These are phyloP conservation scores for Alternaria postmessia DNA, from an alignment of 2,329 filamentous ascomycete genomes.

Conservation along the genomic window DNA sequence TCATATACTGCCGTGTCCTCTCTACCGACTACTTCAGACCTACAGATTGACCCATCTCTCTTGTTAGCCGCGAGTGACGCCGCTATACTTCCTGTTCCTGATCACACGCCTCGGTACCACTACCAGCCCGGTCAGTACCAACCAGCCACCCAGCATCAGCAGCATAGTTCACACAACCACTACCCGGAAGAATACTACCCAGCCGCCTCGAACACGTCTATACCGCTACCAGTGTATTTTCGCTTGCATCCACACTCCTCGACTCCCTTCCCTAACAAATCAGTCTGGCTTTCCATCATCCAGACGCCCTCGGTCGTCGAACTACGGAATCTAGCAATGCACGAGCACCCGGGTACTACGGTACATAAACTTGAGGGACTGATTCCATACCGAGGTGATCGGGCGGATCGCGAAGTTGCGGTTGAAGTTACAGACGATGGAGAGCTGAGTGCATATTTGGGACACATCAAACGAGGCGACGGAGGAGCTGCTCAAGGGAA, in stretches of 20 bases:
- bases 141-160: constrained; percentile 26
- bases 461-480: constrained; percentile 58
- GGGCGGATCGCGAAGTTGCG: constrained; percentile 64
- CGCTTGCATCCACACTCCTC: constrained; percentile 58
- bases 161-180: constrained; percentile 3
- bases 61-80: constrained; percentile 65
- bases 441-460: constrained; percentile 76
- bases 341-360: constrained; percentile 67
- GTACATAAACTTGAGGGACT: constrained; percentile 72
- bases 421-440: constrained; percentile 74
- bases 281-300: constrained; percentile 73
- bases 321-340: constrained; percentile 67
- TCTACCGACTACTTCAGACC: constrained; percentile 55
- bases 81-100: constrained; percentile 43
- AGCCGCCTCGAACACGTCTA: neutral
- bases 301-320: constrained; percentile 66
- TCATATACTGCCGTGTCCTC: constrained; percentile 22
- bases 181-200: constrained; percentile 22
- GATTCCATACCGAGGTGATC: constrained; percentile 56
- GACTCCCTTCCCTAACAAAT: constrained; percentile 56
- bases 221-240: constrained; percentile 12
- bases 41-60: constrained; percentile 71
- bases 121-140: constrained; percentile 40
- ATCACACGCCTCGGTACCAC: constrained; percentile 20
- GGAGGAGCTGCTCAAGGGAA: constrained; percentile 58